A percentile compares a stretch with the other conserved stretches of the same genome.
phyloP scores from a whole-genome alignment of 768 basidiomycete genomes.

The Lentinus brumalis region DNA sequence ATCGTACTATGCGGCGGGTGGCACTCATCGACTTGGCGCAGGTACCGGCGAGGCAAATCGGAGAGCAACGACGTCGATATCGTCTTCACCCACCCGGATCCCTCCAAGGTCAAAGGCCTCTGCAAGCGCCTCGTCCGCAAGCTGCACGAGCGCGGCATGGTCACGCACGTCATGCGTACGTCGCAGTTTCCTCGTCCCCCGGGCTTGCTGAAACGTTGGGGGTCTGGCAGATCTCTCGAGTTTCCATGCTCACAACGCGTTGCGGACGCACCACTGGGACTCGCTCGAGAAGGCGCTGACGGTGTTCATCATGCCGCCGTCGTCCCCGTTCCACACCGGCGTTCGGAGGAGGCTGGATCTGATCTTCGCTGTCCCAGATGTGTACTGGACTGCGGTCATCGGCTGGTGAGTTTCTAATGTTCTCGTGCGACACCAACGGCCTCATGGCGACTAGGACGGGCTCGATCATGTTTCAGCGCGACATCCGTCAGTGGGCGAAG shows the following conservation, averaged over 20 bases:
- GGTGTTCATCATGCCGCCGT: slow-evolving; percentile 66
- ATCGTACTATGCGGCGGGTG: background rate
- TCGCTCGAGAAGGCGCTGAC: slow-evolving; percentile 84
- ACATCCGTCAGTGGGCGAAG: slow-evolving; percentile 77
- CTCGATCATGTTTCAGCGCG: slow-evolving; percentile 87
- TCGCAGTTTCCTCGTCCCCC: slow-evolving; percentile 12
- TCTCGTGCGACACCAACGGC: background rate
- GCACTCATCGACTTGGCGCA: slow-evolving; percentile 29
- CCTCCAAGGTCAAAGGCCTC: slow-evolving; percentile 57
- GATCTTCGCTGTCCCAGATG: slow-evolving; percentile 73
- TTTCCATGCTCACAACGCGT: slow-evolving; percentile 56
- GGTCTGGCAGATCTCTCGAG: slow-evolving; percentile 54
- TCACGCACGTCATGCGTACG: slow-evolving; percentile 87
- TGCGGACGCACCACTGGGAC: slow-evolving; percentile 68
- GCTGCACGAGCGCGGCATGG: slow-evolving; percentile 60
- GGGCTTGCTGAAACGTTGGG: background rate
- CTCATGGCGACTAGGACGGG: slow-evolving; percentile 62
- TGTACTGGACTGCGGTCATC: slow-evolving; percentile 87
- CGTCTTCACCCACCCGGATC: slow-evolving; percentile 74
- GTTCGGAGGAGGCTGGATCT: slow-evolving; percentile 77
- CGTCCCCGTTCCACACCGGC: slow-evolving; percentile 35
- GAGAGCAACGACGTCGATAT: slow-evolving; percentile 89
- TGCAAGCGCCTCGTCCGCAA: slow-evolving; percentile 59
- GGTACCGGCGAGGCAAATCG: slow-evolving; percentile 83
- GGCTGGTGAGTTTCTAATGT: slow-evolving; percentile 65